Base-by-base conservation (phyloP, 2,329 filamentous ascomycete species). In the Penicillium sp. region DNA sequence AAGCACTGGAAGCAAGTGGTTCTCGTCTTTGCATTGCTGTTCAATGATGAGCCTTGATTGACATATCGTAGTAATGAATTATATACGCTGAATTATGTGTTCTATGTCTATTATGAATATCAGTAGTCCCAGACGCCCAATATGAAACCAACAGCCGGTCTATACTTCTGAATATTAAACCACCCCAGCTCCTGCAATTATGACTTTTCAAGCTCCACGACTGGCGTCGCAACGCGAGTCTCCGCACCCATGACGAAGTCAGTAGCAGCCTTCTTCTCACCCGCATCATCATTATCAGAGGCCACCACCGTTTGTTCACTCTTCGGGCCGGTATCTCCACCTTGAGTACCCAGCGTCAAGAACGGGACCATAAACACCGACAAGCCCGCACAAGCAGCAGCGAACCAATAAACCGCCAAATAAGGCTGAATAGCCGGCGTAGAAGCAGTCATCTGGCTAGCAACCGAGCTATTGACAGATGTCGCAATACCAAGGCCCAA, bases 401-500 rank as follows among this genome's bases (percentile, higher is more conserved):
- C 65, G 49, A 72, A 73, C 72, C 73, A 74, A 35, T 71, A 75
- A 9, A 68, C 69, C 4, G 71, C 58, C n/a, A 75, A 42, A 38
- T 75, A 75, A 17, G 72, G 73, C 19, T 56, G 59, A 15, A 74
- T 73, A 6, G 64, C 59, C 38, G 53, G 64, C n/a, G 60, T 58
- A 9, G 60, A 63, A 12, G 50, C 56, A 6, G 61, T 70, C 63
- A 63, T 70, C 47, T 58, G 44, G 40, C 60, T 58, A 2, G 64
- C 58, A 6, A 73, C 58, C 2, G 71, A 65, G 57, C 67, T 68
- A 38, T 68, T 64, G 28, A 75, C 58, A 1, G 69, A 72, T 0
- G 88, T 89, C 3, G 86, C 82, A 53, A 90, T 82, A 1, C 86
- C 87, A 58, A 89, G 82, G 3, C 86, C 85, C 1, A 89, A 76